Evolutionary conservation across 306 rosid genomes (phyloP).

Genomic region (Lathyrus oleraceus): DNA sequence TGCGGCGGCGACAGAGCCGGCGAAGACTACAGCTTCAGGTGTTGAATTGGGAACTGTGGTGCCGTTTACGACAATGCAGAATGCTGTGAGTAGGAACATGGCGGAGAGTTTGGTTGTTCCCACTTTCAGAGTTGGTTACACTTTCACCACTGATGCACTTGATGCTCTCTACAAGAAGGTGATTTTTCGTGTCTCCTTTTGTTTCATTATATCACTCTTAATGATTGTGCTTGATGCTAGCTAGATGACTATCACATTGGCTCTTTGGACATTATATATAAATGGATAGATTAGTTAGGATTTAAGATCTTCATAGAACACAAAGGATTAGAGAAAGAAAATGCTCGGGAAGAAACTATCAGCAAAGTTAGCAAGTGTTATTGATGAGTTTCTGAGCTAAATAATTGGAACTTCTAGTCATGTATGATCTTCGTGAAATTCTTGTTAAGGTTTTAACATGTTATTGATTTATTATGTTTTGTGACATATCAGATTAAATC

Average conservation of each 20-base stretch:
- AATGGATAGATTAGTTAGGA: conserved; percentile 21
- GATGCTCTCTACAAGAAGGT: conserved; percentile 97
- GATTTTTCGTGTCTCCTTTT: not conserved
- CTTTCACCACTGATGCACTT: conserved; percentile 76
- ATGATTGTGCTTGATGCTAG: conserved; percentile 23
- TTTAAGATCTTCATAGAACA: conserved; percentile 2
- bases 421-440: conserved; percentile 5
- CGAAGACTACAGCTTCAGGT: conserved; percentile 29
- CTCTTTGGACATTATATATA: not conserved
- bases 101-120: conserved; percentile 81
- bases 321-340: not conserved
- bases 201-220: not conserved
- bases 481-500: conserved; percentile 64
- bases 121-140: conserved; percentile 91
- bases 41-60: conserved; percentile 80
- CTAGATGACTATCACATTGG: conserved; percentile 24
- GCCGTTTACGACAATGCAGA: conserved; percentile 97
- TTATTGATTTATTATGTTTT: conserved; percentile 18
- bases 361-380: not conserved
- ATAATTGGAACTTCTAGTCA: not conserved
- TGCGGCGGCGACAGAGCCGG: not conserved
- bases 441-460: conserved; percentile 21
- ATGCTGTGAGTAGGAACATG: conserved; percentile 93
- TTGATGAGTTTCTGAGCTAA: conserved; percentile 7
- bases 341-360: not conserved